These are phyloP conservation scores for Neofusicoccum umdonicola DNA, from an alignment of 2,329 filamentous ascomycete species.

Conservation along the genomic window DNA sequence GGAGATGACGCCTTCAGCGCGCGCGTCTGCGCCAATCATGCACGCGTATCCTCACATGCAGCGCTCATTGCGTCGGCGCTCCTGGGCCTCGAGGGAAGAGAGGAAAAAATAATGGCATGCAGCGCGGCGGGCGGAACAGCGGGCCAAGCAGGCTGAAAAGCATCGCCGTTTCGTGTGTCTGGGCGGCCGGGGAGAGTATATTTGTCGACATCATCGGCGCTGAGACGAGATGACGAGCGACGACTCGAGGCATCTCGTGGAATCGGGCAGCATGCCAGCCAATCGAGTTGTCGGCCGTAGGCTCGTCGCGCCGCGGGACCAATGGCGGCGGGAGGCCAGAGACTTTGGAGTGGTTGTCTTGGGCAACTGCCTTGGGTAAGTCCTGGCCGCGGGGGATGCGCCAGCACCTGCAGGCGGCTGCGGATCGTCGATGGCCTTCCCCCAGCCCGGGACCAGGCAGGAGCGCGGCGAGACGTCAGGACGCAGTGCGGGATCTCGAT, in stretches of 20 bases:
- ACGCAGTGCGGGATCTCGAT: neutral
- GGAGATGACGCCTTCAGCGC: slow-evolving; percentile 4
- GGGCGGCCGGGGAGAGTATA: neutral
- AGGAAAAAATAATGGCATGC: neutral
- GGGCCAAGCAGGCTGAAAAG: neutral
- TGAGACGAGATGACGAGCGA: too few relatives aligned
- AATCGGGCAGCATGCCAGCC: neutral
- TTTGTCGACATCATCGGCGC: neutral
- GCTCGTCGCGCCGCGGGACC: neutral
- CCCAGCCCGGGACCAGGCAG: neutral
- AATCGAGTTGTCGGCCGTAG: neutral
- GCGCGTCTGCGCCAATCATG: slow-evolving; percentile 9
- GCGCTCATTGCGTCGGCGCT: neutral
- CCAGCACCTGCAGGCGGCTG: neutral
- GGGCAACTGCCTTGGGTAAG: neutral
- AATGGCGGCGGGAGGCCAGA: neutral
- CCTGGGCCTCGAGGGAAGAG: neutral
- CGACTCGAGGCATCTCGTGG: neutral
- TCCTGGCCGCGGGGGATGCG: neutral
- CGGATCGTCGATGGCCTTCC: slow-evolving; percentile 8
- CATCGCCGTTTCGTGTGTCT: slow-evolving; percentile 1
- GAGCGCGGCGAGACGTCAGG: neutral
- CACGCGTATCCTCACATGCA: neutral
- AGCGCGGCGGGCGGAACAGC: neutral
- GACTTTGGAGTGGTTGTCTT: neutral